Conservation (phyloP, 805 yeast genomes). For the Candida jianshihensis region DNA sequence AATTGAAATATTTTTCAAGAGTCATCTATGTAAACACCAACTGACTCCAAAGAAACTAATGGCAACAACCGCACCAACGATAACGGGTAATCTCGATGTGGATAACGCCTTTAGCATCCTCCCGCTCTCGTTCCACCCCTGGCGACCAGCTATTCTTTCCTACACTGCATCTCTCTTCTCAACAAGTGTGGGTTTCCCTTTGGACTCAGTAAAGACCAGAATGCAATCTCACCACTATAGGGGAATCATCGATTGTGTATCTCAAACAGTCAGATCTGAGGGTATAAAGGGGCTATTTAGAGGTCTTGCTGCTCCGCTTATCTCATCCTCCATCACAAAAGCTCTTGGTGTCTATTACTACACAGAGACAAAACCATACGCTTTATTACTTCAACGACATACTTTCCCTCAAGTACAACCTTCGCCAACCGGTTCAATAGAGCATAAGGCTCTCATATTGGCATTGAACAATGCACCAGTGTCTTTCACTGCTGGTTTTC, state of each 20-base stretch:
- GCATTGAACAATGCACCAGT: constrained; percentile 37
- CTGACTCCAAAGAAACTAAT: no score
- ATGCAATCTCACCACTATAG: constrained; percentile 72
- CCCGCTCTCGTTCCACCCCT: constrained; percentile 43
- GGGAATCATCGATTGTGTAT: constrained; percentile 50
- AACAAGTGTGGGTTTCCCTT: constrained; percentile 72
- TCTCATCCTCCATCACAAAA: constrained; percentile 58
- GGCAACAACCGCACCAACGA: constrained; percentile 37
- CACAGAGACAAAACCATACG: constrained; percentile 43
- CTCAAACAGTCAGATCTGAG: constrained; percentile 47
- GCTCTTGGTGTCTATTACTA: constrained; percentile 62
- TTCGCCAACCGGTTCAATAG: constrained; percentile 6
- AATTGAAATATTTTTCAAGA: no score
- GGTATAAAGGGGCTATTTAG: constrained; percentile 68
- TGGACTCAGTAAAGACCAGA: constrained; percentile 82
- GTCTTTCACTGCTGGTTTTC: constrained; percentile 48
- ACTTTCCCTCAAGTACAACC: constrained; percentile 13
- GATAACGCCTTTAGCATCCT: constrained; percentile 39
- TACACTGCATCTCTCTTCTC: constrained; percentile 56
- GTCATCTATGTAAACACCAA: no score
- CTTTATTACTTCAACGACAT: constrained; percentile 16
- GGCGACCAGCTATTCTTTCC: constrained; percentile 53
- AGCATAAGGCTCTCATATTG: constrained; percentile 5
- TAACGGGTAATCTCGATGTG: constrained; percentile 47
- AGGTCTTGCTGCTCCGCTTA: constrained; percentile 69